These are phyloP conservation scores for Penicillium sp. DNA, from an alignment of 2,329 filamentous ascomycete genomes.

Conservation along the genomic window DNA sequence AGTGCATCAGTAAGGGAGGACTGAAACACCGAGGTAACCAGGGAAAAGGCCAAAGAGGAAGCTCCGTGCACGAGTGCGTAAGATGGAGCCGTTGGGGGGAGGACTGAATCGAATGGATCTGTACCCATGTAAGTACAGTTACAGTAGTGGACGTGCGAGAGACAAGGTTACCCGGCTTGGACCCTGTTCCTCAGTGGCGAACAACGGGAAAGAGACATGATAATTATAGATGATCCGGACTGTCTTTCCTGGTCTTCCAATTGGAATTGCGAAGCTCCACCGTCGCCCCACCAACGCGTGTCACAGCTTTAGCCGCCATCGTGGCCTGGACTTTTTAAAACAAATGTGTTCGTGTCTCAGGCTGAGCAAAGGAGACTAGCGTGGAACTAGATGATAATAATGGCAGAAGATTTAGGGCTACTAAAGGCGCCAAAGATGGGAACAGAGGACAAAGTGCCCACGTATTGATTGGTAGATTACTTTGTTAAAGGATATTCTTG, in stretches of 20 bases:
- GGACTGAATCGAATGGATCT: background rate
- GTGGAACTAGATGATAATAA: background rate
- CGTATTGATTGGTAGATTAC: too few relatives aligned
- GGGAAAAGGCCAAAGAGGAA: background rate
- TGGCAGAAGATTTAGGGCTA: background rate
- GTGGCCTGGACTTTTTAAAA: constrained; percentile 5
- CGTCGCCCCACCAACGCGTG: constrained; percentile 40
- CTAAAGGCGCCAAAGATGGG: background rate
- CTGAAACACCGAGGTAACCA: constrained; percentile 25
- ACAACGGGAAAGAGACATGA: constrained; percentile 4
- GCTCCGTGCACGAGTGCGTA: constrained; percentile 8
- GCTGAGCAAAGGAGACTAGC: background rate
- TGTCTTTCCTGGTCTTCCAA: constrained; percentile 22
- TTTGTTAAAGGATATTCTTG: too few relatives aligned
- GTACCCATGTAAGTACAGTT: too few relatives aligned
- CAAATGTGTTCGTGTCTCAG: constrained; percentile 1
- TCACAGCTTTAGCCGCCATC: constrained; percentile 24
- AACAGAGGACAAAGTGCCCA: too few relatives aligned
- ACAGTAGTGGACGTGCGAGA: too few relatives aligned
- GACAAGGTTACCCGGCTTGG: background rate
- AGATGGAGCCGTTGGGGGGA: background rate
- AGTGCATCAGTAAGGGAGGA: constrained; percentile 5
- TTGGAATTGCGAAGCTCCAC: constrained; percentile 22
- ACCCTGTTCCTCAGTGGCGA: constrained; percentile 17
- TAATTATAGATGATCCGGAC: constrained; percentile 23